Evolutionary conservation across 768 basidiomycete species (phyloP).

Genomic region (Hygrocybe punicea): DNA sequence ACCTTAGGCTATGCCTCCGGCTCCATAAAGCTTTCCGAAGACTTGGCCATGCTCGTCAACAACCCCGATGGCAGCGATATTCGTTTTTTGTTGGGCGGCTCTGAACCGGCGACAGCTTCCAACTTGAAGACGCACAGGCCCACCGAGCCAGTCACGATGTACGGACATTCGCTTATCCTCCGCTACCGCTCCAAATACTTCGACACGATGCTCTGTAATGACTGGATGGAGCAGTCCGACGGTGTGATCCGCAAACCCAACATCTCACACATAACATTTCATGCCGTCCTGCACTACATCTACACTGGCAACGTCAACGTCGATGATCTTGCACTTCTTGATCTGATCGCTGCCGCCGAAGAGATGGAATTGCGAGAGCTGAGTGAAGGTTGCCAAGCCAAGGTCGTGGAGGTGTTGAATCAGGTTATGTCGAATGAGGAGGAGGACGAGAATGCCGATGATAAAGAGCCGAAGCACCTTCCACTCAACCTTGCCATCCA

Average conservation of each 20-base stretch:
- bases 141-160: slow-evolving; percentile 2
- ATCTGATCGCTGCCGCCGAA: slow-evolving; percentile 5
- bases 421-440: neutral
- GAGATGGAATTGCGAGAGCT: slow-evolving; percentile 1
- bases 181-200: neutral
- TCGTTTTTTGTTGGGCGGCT: slow-evolving; percentile 3
- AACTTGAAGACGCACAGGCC: slow-evolving; percentile 1
- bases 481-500: slow-evolving; percentile 3
- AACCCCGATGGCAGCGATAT: neutral
- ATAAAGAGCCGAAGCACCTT: slow-evolving; percentile 2
- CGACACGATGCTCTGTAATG: slow-evolving; percentile 4
- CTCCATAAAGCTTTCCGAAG: neutral
- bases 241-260: slow-evolving; percentile 1
- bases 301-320: slow-evolving; percentile 2
- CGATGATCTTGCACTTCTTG: neutral
- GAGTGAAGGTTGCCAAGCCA: slow-evolving; percentile 2
- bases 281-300: slow-evolving; percentile 4
- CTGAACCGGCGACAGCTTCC: neutral
- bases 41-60: neutral
- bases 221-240: neutral
- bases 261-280: slow-evolving; percentile 3
- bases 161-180: neutral
- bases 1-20: neutral
- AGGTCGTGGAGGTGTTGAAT: slow-evolving; percentile 3
- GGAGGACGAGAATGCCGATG: neutral